Base-by-base conservation (phyloP, 2,329 filamentous ascomycete genomes). In the Cladosporium halotolerans region DNA sequence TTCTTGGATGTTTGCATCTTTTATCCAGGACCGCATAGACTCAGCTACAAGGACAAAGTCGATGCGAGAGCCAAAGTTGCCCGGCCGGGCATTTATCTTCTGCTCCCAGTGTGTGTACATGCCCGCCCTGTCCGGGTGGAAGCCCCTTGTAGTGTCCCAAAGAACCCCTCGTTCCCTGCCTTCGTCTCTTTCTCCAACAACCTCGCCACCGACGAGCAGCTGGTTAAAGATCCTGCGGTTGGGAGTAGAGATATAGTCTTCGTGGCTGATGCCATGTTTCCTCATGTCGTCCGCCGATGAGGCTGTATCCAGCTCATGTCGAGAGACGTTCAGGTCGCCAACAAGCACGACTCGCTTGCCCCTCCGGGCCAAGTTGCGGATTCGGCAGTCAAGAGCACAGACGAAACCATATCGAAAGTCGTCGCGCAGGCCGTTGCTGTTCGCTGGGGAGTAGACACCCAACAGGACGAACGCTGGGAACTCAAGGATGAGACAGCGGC, bases 71-170 rank as follows among this genome's bases (percentile, higher is more conserved):
- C 93, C 93, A 69, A 86, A 95, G 67, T 97, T 97, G 2, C 88
- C 90, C 3, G 92, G 92, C n/a, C 93, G 79, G n/a, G 89, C 88
- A 69, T 97, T 97, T 65, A 90, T 87, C 68, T 88, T 91, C 47
- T 89, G 91, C 58, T 97, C 90, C 92, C 92, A 97, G 68, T 92
- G 96, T 0, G 93, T 97, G 68, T 89, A 97, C 93, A 99, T 97
- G 56, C 89, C 89, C 57, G 77, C 76, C 38, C 93, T 80, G n/a
- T 75, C 72, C 0, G 88, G 86, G 65, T 96, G 87, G 64, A 91
- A 95, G 23, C 80, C 81, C 45, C 93, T 81, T 61, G 88, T 91
- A 14, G 95, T 76, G 71, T 99, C 93, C 79, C 86, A 88, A 39
- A 97, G 73, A 1, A 91, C 80, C 2, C 89, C 82, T 10, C 76